Evolutionary conservation across 495 filamentous ascomycete species (phyloP).

Genomic region (Viridothelium virens): DNA sequence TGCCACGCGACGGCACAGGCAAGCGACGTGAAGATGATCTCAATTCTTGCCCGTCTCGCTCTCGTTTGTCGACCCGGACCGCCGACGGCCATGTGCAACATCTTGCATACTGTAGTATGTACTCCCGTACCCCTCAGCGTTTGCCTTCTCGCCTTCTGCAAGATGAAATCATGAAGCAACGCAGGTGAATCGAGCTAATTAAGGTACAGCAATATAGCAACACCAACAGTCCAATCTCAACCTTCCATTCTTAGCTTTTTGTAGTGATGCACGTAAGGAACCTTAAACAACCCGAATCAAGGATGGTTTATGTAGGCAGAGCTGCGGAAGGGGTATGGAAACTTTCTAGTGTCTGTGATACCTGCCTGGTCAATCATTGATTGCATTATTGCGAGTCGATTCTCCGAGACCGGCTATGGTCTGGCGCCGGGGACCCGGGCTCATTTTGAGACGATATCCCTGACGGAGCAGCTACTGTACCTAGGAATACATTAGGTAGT

Average conservation of each 20-base stretch:
- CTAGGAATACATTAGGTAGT: no score
- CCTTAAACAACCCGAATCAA: not conserved
- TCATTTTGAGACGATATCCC: not conserved
- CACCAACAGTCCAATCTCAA: not conserved
- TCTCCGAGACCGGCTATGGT: not conserved
- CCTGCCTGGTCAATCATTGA: not conserved
- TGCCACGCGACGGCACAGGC: slow-evolving; percentile 8
- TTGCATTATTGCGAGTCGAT: not conserved
- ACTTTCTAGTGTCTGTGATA: not conserved
- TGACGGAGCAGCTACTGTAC: not conserved
- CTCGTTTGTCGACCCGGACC: not conserved
- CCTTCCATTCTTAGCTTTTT: not conserved
- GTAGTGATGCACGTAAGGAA: not conserved
- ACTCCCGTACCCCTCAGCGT: not conserved
- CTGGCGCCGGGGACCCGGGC: not conserved
- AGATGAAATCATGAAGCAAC: not conserved
- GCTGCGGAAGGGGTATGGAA: not conserved
- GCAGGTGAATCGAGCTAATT: not conserved
- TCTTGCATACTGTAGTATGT: not conserved
- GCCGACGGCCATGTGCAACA: not conserved
- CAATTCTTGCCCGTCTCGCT: not conserved
- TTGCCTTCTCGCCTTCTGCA: not conserved
- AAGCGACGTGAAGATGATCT: slow-evolving; percentile 8
- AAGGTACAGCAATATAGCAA: not conserved
- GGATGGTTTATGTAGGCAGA: not conserved